These are phyloP conservation scores for Fallopia convolvulus DNA, from an alignment of 148 eudicot species.

Conservation along the genomic window DNA sequence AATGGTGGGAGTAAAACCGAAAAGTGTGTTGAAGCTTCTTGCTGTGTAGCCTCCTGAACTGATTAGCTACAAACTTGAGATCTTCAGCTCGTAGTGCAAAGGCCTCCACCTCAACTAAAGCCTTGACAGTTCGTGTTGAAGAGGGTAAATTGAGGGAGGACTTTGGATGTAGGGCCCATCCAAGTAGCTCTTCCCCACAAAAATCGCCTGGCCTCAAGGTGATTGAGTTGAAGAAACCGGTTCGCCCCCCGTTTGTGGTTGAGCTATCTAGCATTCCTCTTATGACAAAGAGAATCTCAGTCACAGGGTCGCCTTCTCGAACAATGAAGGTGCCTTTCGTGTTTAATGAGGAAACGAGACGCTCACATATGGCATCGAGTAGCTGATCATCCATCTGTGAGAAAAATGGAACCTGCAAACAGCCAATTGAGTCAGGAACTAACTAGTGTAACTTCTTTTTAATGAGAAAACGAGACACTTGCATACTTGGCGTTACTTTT, in stretches of 20 bases:
- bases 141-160: constrained; percentile 62
- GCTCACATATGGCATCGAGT: constrained; percentile 85
- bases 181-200: constrained; percentile 80
- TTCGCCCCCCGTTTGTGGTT: constrained; percentile 81
- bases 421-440: background rate
- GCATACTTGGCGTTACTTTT: too few relatives aligned
- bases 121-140: constrained; percentile 70
- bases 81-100: constrained; percentile 78
- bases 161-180: constrained; percentile 79
- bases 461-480: too few relatives aligned
- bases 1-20: constrained; percentile 77
- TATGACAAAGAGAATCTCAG: constrained; percentile 81
- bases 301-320: constrained; percentile 79
- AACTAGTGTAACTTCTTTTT: too few relatives aligned
- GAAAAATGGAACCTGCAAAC: constrained; percentile 72
- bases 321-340: constrained; percentile 71
- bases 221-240: constrained; percentile 72
- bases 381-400: constrained; percentile 88
- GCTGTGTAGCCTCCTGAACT: constrained; percentile 79
- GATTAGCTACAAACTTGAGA: constrained; percentile 72
- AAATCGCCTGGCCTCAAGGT: constrained; percentile 71
- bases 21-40: constrained; percentile 82
- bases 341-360: constrained; percentile 67
- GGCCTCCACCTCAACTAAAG: constrained; percentile 74
- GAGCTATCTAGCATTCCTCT: constrained; percentile 73